phyloP scores from a whole-genome alignment of 2,329 filamentous ascomycete species.

The Paraphoma chrysanthemicola region DNA sequence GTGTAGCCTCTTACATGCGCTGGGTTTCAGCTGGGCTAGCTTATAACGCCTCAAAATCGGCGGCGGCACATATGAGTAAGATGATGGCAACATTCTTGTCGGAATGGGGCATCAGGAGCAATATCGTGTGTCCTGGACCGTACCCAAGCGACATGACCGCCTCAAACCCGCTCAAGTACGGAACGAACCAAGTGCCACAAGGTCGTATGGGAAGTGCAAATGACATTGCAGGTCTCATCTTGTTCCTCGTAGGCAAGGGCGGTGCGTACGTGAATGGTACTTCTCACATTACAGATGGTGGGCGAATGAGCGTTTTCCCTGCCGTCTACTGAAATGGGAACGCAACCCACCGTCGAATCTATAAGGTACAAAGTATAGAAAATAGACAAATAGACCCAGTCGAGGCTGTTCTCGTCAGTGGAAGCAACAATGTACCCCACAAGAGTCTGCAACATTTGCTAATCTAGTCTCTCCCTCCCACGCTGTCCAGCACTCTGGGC shows the following conservation, averaged over 20 bases:
- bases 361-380: neutral
- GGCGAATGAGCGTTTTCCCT: constrained; percentile 46
- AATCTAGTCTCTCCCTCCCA: too few species aligned
- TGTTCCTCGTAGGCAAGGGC: constrained; percentile 60
- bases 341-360: neutral
- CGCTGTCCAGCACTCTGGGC: neutral
- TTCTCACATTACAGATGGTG: constrained; percentile 57
- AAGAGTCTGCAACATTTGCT: too few species aligned
- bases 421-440: too few species aligned
- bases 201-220: constrained; percentile 51
- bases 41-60: constrained; percentile 55
- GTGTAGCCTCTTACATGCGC: constrained; percentile 50
- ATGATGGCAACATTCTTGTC: constrained; percentile 52
- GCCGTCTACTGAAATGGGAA: constrained; percentile 35
- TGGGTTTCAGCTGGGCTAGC: constrained; percentile 46
- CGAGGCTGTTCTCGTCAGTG: too few species aligned
- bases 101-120: constrained; percentile 55
- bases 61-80: constrained; percentile 54
- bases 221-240: constrained; percentile 58
- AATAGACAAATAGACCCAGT: neutral
- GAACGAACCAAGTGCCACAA: constrained; percentile 46
- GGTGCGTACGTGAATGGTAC: constrained; percentile 63
- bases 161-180: constrained; percentile 34
- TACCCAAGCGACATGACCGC: constrained; percentile 55
- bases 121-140: constrained; percentile 54